A percentile compares a stretch with the other conserved stretches of the same genome.
phyloP scores from a whole-genome alignment of 2,329 filamentous ascomycete species.

The Hymenotorrendiella dingleyae region DNA sequence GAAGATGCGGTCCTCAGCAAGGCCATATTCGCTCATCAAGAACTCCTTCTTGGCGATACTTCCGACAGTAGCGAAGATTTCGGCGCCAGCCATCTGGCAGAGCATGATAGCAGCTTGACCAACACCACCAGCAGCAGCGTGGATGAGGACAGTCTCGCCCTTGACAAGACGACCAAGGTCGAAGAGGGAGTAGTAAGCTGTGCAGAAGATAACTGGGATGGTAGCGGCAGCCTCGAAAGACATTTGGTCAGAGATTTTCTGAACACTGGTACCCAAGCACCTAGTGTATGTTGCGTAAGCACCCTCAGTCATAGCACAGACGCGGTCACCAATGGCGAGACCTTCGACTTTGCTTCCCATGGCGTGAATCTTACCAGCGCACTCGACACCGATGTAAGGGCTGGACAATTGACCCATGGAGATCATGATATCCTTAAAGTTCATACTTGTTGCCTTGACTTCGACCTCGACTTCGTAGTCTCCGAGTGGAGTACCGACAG shows the following conservation, averaged over 20 bases:
- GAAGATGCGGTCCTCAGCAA: conserved; percentile 31
- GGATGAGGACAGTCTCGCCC: conserved; percentile 32
- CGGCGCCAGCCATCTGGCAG: conserved; percentile 27
- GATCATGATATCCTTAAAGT: conserved; percentile 28
- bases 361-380: conserved; percentile 30
- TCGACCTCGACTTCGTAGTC: conserved; percentile 23
- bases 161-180: conserved; percentile 21
- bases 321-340: conserved; percentile 30
- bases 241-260: conserved; percentile 22
- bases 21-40: conserved; percentile 23
- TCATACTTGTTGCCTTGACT: conserved; percentile 29
- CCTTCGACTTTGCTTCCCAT: conserved; percentile 28
- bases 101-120: conserved; percentile 34
- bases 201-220: conserved; percentile 25
- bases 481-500: conserved; percentile 16
- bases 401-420: conserved; percentile 30
- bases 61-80: conserved; percentile 30
- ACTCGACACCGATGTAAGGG: conserved; percentile 31
- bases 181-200: conserved; percentile 25
- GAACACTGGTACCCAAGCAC: conserved; percentile 23
- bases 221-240: conserved; percentile 26
- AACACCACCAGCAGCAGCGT: conserved; percentile 32
- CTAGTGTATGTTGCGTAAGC: conserved; percentile 29
- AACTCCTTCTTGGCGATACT: conserved; percentile 22
- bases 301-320: conserved; percentile 30